phyloP scores from a whole-genome alignment of 2,329 filamentous ascomycete genomes.

The Cercospora berteroae region DNA sequence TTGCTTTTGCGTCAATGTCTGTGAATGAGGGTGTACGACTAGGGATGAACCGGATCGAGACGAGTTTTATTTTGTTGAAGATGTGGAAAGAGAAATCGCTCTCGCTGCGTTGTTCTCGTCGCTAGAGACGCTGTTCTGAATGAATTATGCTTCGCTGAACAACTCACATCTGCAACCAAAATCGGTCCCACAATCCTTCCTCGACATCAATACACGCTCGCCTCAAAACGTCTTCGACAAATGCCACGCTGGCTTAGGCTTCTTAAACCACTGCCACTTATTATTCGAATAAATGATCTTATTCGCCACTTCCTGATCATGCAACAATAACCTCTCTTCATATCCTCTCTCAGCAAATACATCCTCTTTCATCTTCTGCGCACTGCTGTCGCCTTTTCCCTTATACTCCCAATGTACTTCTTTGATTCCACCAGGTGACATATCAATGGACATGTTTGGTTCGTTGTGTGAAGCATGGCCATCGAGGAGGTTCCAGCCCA shows the following conservation, averaged over 20 bases:
- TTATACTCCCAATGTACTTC: conserved; percentile 32
- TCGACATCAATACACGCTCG: not conserved
- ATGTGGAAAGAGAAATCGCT: too few species aligned
- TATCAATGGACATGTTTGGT: conserved; percentile 28
- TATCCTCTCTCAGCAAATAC: conserved; percentile 25
- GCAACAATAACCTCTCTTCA: conserved; percentile 23
- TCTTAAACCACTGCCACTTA: conserved; percentile 25
- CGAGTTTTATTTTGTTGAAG: not conserved
- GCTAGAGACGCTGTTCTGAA: not conserved
- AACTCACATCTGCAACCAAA: not conserved
- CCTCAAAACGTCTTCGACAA: conserved; percentile 24
- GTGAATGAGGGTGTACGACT: not conserved
- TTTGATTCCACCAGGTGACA: conserved; percentile 23
- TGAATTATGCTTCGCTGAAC: not conserved
- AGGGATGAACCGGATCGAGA: not conserved
- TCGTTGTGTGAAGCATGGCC: conserved; percentile 27
- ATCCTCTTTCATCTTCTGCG: conserved; percentile 29
- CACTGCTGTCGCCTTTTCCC: conserved; percentile 17
- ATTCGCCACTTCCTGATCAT: conserved; percentile 23
- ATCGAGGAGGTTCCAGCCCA: conserved; percentile 36
- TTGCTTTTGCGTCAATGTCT: not conserved
- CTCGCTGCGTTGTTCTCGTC: not conserved
- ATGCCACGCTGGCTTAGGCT: conserved; percentile 16
- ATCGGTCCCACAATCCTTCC: not conserved
- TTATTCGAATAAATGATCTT: conserved; percentile 24